Percentiles rank a stretch among this genome's conserved stretches.
Conservation (phyloP, 345 rosid species). For the Adansonia digitata region DNA sequence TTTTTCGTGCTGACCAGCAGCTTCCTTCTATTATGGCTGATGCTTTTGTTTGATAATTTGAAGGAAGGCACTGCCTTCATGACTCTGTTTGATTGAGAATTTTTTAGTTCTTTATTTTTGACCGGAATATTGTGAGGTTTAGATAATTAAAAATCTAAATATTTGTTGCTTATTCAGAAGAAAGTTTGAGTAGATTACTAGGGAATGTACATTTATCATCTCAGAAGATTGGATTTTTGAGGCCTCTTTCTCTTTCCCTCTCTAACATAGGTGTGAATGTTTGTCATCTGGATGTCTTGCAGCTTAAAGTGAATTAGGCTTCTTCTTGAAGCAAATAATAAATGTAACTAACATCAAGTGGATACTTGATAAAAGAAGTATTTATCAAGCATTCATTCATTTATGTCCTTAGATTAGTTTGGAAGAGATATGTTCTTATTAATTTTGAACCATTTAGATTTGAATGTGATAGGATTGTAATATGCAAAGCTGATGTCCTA, state of each 20-base stretch:
- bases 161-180: background rate
- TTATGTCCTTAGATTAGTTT: background rate
- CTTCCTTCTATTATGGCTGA: slow-evolving; percentile 6
- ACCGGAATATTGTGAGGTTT: background rate
- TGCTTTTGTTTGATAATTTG: background rate
- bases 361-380: background rate
- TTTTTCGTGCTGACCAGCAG: no score
- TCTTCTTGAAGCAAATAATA: background rate
- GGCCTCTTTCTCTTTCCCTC: background rate
- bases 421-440: background rate
- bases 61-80: background rate
- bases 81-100: background rate
- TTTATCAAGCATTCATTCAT: background rate
- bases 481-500: background rate
- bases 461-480: background rate
- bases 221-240: background rate
- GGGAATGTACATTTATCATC: background rate
- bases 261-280: background rate
- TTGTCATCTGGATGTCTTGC: background rate
- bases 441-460: background rate
- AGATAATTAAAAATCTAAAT: background rate
- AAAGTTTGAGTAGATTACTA: background rate
- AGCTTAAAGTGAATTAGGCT: background rate
- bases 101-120: background rate
- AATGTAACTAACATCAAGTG: background rate